Percentiles rank a stretch among this genome's conserved stretches.
Evolutionary conservation across 176 grass and related monocot genomes (phyloP).

Genomic region (Bonia amplexicaulis): DNA sequence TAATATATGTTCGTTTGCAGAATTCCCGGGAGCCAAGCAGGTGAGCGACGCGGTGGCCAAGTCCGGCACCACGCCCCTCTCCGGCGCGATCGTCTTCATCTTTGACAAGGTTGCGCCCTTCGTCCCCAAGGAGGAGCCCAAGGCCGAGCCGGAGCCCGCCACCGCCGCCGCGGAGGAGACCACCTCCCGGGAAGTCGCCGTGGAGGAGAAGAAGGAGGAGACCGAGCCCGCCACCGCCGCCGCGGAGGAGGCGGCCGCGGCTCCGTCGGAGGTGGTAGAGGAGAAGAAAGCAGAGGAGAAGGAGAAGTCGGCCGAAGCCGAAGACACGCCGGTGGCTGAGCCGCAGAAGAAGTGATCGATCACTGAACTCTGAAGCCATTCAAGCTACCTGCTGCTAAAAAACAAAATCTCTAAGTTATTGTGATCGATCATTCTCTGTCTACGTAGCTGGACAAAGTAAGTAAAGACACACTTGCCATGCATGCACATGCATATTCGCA

Average conservation of each 20-base stretch:
- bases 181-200: constrained; percentile 35
- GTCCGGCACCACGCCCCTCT: constrained; percentile 48
- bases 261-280: constrained; percentile 3
- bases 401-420: constrained; percentile 19
- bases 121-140: constrained; percentile 61
- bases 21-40: constrained; percentile 80
- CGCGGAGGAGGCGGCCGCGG: not conserved
- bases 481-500: constrained; percentile 19
- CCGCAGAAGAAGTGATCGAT: constrained; percentile 46
- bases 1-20: constrained; percentile 12
- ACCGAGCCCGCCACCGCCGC: constrained; percentile 21
- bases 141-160: constrained; percentile 18
- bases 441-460: constrained; percentile 36
- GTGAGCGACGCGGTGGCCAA: constrained; percentile 77
- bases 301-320: constrained; percentile 14
- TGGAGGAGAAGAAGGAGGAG: constrained; percentile 47
- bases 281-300: constrained; percentile 40
- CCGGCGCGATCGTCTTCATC: constrained; percentile 63
- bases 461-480: constrained; percentile 29
- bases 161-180: constrained; percentile 24
- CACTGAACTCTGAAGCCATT: not conserved
- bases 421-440: constrained; percentile 24
- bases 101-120: constrained; percentile 76
- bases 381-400: constrained; percentile 32
- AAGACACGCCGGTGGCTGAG: constrained; percentile 14